Evolutionary conservation across 768 basidiomycete species (phyloP), one percentile per base, ranked within the genome.

Genomic region (Suillus paluster): DNA sequence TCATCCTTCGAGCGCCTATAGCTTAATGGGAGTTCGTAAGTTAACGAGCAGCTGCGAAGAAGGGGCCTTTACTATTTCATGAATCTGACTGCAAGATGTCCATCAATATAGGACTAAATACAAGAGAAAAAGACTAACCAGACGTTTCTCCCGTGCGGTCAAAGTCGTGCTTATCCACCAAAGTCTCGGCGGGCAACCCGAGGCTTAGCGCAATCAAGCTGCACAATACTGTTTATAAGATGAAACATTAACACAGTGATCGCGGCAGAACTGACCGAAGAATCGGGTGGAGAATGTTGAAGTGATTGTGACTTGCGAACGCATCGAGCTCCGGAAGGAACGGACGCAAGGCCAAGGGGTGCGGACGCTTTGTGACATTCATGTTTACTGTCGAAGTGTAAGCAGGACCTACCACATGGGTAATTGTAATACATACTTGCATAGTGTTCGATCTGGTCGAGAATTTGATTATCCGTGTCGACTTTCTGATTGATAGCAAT

Each of bases 31-130:
- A 33, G n/a, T 34, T 9, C 9, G 23, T 34, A 25, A 59, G 9
- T 27, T 25, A 21, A 11, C 5, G 30, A 27, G 49, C 27, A 17
- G 5, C 30, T 19, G 21, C 19, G 14, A 11, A 33, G 15, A 39
- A 14, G 39, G 44, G 45, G 9, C 23, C 57, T 25, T 38, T 57
- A 77, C 75, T 79, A 80, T 63, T 78, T 76, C 77, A 79, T 80
- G 69, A 71, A 77, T 14, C 78, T 68, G 17, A 74, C 77, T 78
- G 54, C 15, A 15, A n/a, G 36, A 42, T n/a, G 17, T 21, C 54
- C 10, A 33, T 21, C 2, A n/a, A 15, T n/a, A 11, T 42, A 30
- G 44, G 41, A 45, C 33, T 48, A 2, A 17, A 50, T n/a, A 25
- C 46, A 21, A 7, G 21, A 27, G 27, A 23, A 33, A 64, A 45